A percentile compares a stretch with the other conserved stretches of the same genome.
These are phyloP conservation scores for Alnus glutinosa DNA, from an alignment of 306 rosid genomes.

Conservation along the genomic window DNA sequence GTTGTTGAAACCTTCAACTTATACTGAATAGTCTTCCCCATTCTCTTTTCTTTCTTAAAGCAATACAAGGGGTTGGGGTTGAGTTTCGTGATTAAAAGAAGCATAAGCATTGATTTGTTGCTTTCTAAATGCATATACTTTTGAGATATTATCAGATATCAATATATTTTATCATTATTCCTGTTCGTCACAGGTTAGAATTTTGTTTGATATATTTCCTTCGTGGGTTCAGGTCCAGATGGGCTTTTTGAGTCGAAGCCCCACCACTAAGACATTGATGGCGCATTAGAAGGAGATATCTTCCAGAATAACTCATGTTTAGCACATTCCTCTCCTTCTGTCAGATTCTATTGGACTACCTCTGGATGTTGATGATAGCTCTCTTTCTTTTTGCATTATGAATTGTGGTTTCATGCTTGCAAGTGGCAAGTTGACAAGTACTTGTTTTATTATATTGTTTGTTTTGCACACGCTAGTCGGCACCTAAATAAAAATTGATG, in stretches of 20 bases:
- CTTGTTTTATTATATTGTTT: background rate
- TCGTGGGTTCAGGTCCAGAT: slow-evolving; percentile 43
- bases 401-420: slow-evolving; percentile 18
- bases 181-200: background rate
- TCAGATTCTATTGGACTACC: slow-evolving; percentile 1
- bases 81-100: background rate
- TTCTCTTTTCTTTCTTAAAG: background rate
- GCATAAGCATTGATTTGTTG: background rate
- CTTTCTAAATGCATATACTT: background rate
- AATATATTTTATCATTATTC: background rate
- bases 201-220: slow-evolving; percentile 1
- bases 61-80: background rate
- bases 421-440: slow-evolving; percentile 1
- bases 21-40: background rate
- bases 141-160: background rate
- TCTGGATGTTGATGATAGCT: slow-evolving; percentile 11
- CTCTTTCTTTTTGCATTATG: slow-evolving; percentile 12
- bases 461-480: background rate
- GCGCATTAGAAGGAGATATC: background rate
- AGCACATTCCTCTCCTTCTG: slow-evolving; percentile 8
- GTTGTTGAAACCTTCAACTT: background rate
- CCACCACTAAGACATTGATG: slow-evolving; percentile 44
- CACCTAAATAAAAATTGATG: slow-evolving; percentile 31
- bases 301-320: background rate
- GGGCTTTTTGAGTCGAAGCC: slow-evolving; percentile 55